phyloP scores from a whole-genome alignment of 306 rosid genomes.

The Prunus mume region DNA sequence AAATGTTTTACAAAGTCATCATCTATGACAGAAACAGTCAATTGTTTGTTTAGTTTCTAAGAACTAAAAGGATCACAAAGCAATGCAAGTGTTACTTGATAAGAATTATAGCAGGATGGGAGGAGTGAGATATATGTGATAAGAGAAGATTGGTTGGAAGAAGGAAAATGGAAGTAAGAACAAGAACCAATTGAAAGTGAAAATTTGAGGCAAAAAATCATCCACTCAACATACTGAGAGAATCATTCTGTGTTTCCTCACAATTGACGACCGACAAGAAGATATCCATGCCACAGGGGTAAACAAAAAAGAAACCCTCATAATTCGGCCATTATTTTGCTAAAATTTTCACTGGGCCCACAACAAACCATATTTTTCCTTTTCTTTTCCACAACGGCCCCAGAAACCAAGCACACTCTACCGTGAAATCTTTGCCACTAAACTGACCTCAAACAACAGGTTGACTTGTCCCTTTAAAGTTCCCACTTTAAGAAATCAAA shows the following conservation, averaged over 20 bases:
- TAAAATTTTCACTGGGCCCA: not conserved
- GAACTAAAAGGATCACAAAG: not conserved
- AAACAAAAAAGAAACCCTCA: not conserved
- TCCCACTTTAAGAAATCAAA: not conserved
- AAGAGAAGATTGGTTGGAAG: not conserved
- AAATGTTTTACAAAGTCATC: not conserved
- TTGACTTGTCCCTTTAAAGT: not conserved
- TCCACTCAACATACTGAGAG: not conserved
- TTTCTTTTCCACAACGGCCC: not conserved
- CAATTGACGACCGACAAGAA: not conserved
- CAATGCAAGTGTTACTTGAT: not conserved
- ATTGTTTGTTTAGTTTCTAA: not conserved
- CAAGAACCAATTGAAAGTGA: not conserved
- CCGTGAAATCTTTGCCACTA: not conserved
- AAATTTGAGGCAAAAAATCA: not conserved
- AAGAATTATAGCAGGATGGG: not conserved
- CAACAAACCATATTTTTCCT: not conserved
- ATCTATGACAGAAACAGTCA: not conserved
- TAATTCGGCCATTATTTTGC: not conserved
- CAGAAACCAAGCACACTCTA: not conserved
- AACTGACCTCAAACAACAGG: not conserved
- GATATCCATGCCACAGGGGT: constrained; percentile 1
- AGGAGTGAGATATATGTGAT: not conserved
- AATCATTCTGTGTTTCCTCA: not conserved
- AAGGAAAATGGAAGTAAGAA: not conserved